Evolutionary conservation across 495 filamentous ascomycete species (phyloP).

Genomic region (Tetracladium setigerum): DNA sequence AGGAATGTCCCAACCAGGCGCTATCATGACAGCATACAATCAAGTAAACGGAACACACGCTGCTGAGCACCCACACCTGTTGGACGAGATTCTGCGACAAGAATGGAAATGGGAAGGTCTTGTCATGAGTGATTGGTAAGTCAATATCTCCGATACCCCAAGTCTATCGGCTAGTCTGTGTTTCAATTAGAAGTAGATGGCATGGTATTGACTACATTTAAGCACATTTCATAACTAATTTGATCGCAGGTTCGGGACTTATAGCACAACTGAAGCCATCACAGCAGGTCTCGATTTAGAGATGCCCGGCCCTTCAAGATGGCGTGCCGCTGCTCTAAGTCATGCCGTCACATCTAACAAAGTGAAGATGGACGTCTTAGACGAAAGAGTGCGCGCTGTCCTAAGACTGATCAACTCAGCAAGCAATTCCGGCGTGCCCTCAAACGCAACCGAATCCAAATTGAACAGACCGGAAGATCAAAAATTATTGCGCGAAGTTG

Average conservation of each 20-base stretch:
- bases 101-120: slow-evolving; percentile 51
- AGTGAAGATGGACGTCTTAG: slow-evolving; percentile 34
- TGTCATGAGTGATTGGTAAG: slow-evolving; percentile 50
- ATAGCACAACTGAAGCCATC: slow-evolving; percentile 37
- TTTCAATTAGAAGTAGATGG: too few species aligned
- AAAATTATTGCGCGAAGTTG: slow-evolving; percentile 40
- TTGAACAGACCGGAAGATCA: slow-evolving; percentile 29
- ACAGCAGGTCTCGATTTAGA: slow-evolving; percentile 53
- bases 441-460: slow-evolving; percentile 24
- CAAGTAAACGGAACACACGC: slow-evolving; percentile 49
- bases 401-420: slow-evolving; percentile 35
- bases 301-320: slow-evolving; percentile 50
- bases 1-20: slow-evolving; percentile 50
- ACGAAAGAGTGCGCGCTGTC: slow-evolving; percentile 42
- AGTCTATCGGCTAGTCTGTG: too few species aligned
- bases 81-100: slow-evolving; percentile 47
- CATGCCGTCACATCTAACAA: slow-evolving; percentile 39
- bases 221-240: too few species aligned
- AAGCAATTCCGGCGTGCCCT: neutral
- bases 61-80: slow-evolving; percentile 39
- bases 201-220: too few species aligned
- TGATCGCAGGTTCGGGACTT: slow-evolving; percentile 45
- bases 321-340: slow-evolving; percentile 32
- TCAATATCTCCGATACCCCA: too few species aligned
- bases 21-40: slow-evolving; percentile 65